These are phyloP conservation scores for Hyaloscypha hepaticicola DNA, from an alignment of 495 filamentous ascomycete species.

Conservation along the genomic window DNA sequence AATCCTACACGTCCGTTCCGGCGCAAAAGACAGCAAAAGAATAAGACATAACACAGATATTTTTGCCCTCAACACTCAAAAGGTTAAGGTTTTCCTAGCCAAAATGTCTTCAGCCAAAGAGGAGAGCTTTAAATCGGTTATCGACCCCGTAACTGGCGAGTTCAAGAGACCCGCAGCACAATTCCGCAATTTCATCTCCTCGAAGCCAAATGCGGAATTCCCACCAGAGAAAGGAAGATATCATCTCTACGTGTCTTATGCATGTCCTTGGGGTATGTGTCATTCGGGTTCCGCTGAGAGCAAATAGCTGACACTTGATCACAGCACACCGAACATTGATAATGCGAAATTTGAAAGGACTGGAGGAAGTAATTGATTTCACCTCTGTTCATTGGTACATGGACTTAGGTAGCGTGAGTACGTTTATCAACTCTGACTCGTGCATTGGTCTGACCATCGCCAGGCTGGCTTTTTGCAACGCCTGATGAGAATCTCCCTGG, in stretches of 20 bases:
- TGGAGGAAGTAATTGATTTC: constrained; percentile 60
- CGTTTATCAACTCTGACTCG: constrained; percentile 51
- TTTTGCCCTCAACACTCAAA: too few species aligned
- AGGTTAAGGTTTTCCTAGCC: background rate
- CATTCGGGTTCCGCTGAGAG: too few species aligned
- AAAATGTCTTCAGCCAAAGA: background rate
- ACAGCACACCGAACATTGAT: constrained; percentile 64
- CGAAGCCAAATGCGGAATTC: constrained; percentile 47
- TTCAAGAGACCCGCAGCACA: constrained; percentile 49
- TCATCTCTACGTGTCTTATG: constrained; percentile 62
- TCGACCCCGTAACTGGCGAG: constrained; percentile 36
- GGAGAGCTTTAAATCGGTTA: background rate
- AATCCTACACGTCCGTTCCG: too few species aligned
- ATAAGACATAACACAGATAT: too few species aligned
- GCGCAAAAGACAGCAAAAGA: too few species aligned
- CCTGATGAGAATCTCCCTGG: constrained; percentile 49
- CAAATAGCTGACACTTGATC: background rate
- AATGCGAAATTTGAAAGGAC: constrained; percentile 61
- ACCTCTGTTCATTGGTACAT: constrained; percentile 49
- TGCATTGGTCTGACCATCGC: background rate
- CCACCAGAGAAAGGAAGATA: constrained; percentile 67
- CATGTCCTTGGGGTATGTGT: constrained; percentile 60
- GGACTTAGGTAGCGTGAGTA: constrained; percentile 33
- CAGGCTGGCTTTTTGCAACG: constrained; percentile 65
- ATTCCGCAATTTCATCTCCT: constrained; percentile 47